Evolutionary conservation across 2,329 filamentous ascomycete species (phyloP).

Genomic region (Fusarium redolens): DNA sequence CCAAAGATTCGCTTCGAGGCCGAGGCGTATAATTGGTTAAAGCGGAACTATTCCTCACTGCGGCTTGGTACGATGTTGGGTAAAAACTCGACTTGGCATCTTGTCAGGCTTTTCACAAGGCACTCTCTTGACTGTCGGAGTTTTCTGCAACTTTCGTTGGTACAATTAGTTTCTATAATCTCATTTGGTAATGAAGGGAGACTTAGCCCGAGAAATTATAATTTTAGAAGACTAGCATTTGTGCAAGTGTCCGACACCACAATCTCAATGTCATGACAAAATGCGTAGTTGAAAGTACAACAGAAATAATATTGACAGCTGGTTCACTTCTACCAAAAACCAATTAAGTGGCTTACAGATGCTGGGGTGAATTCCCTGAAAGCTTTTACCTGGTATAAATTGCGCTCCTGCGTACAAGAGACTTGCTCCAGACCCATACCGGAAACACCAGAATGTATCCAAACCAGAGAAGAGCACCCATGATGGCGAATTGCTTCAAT

Average conservation of each 20-base stretch:
- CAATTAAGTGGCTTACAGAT: fast-evolving
- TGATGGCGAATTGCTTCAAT: background rate
- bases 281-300: too few species aligned
- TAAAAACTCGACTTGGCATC: background rate
- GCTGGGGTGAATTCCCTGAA: fast-evolving
- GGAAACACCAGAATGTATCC: background rate
- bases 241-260: too few species aligned
- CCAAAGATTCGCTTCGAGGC: fast-evolving
- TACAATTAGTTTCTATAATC: fast-evolving
- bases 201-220: fast-evolving
- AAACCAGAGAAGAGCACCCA: conserved; percentile 4
- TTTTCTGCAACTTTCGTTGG: fast-evolving
- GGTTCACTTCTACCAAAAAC: fast-evolving
- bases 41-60: background rate
- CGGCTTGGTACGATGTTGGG: background rate
- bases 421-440: background rate
- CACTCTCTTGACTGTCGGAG: background rate
- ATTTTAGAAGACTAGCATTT: fast-evolving
- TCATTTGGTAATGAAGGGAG: too few species aligned
- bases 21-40: background rate
- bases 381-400: background rate
- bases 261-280: too few species aligned
- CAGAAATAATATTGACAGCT: fast-evolving
- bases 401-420: background rate
- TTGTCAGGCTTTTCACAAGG: background rate